Percentiles rank a stretch among this genome's conserved stretches.
Evolutionary conservation across 2,329 filamentous ascomycete species (phyloP).

Genomic region (Aspergillus fischeri): DNA sequence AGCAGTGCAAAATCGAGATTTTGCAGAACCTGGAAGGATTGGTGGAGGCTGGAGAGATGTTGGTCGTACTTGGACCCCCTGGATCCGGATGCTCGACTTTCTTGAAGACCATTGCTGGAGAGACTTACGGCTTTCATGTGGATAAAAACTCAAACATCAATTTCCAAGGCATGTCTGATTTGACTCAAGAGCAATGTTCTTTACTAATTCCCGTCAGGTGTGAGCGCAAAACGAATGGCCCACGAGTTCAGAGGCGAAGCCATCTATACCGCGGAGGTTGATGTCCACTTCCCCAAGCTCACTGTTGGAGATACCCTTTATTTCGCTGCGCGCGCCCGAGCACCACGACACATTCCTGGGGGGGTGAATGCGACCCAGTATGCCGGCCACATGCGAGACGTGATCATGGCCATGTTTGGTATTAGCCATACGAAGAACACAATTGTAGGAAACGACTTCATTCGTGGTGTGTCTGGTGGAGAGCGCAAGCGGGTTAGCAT

Average conservation of each 20-base stretch:
- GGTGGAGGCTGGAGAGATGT: slow-evolving; percentile 45
- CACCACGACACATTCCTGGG: slow-evolving; percentile 25
- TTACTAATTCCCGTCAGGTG: neutral
- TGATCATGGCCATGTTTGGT: slow-evolving; percentile 32
- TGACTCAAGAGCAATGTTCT: neutral
- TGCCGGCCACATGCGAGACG: slow-evolving; percentile 36
- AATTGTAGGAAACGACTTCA: slow-evolving; percentile 45
- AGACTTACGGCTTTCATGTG: slow-evolving; percentile 31
- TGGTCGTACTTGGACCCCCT: slow-evolving; percentile 36
- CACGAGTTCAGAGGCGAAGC: slow-evolving; percentile 49
- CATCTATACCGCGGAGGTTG: slow-evolving; percentile 61
- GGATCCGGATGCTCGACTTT: slow-evolving; percentile 66
- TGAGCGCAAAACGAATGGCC: slow-evolving; percentile 51
- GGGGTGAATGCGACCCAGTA: slow-evolving; percentile 21
- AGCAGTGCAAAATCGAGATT: slow-evolving; percentile 44
- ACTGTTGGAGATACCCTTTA: slow-evolving; percentile 69
- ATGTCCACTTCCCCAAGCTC: slow-evolving; percentile 43
- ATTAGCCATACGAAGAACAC: slow-evolving; percentile 41
- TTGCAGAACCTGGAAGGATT: slow-evolving; percentile 49
- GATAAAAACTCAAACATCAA: neutral
- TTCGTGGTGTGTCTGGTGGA: slow-evolving; percentile 54
- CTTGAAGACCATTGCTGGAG: slow-evolving; percentile 75
- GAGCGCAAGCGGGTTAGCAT: slow-evolving; percentile 55
- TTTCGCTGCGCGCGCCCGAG: slow-evolving; percentile 62
- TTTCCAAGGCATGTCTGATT: neutral